Conservation (phyloP, 2,329 filamentous ascomycete species). For the Fusarium sp. region DNA sequence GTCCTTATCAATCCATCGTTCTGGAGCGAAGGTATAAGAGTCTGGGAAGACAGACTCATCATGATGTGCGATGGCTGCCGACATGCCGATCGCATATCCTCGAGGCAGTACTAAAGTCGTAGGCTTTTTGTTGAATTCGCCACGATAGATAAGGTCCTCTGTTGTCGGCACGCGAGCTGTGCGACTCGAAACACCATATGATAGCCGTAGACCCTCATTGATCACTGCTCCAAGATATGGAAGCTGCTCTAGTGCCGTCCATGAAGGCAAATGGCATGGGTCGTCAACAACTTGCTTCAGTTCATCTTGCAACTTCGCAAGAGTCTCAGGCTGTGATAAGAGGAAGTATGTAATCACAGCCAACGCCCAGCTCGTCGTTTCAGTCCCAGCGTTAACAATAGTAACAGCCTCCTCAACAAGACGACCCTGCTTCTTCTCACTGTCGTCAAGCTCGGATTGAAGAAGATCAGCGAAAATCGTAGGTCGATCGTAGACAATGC, state of each 20-base stretch:
- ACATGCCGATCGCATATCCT: constrained; percentile 16
- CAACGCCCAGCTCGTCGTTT: constrained; percentile 15
- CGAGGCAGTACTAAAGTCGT: not conserved
- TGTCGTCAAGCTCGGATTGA: not conserved
- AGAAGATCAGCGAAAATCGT: constrained; percentile 6
- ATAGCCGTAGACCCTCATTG: constrained; percentile 6
- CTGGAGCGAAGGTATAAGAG: not conserved
- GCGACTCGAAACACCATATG: constrained; percentile 10
- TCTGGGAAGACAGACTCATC: constrained; percentile 8
- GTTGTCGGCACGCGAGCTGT: not conserved
- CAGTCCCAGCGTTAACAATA: constrained; percentile 11
- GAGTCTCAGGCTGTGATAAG: not conserved
- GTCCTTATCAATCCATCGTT: constrained; percentile 8
- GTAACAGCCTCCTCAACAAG: not conserved
- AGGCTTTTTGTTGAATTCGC: constrained; percentile 16
- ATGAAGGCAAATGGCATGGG: constrained; percentile 5
- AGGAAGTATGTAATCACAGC: constrained; percentile 19
- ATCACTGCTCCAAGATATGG: not conserved
- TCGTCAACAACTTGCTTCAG: not conserved
- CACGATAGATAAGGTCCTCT: not conserved
- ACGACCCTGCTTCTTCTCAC: constrained; percentile 1
- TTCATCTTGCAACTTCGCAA: not conserved
- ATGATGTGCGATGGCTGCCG: constrained; percentile 2
- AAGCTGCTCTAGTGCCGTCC: constrained; percentile 3
- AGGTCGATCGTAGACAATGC: constrained; percentile 2